These are phyloP conservation scores for Penicillium sp. DNA, from an alignment of 2,329 filamentous ascomycete species.

Conservation along the genomic window DNA sequence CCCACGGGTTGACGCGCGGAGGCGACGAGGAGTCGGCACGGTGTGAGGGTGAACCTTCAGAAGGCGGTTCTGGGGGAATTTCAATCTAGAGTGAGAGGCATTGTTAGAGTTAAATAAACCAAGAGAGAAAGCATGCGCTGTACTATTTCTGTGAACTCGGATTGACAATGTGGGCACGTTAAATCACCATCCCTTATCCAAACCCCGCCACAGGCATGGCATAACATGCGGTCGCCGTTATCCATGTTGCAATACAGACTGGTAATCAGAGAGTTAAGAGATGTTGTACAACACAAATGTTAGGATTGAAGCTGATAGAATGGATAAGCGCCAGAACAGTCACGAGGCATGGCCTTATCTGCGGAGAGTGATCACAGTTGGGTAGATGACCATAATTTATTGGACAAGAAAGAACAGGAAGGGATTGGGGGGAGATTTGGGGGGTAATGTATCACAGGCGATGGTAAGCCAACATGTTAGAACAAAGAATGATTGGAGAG, in stretches of 20 bases:
- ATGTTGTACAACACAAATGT: conserved; percentile 4
- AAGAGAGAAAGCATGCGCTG: conserved; percentile 32
- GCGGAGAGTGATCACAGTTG: conserved; percentile 12
- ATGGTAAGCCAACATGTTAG: background rate
- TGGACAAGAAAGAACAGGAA: background rate
- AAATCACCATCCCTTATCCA: conserved; percentile 73
- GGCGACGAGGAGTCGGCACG: conserved; percentile 17
- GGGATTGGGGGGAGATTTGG: background rate
- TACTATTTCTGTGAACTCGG: conserved; percentile 85
- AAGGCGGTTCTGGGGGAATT: conserved; percentile 21
- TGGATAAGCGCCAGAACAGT: conserved; percentile 11
- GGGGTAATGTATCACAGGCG: background rate
- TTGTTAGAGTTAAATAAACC: conserved; percentile 4
- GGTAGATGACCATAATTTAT: background rate
- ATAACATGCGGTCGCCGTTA: conserved; percentile 69
- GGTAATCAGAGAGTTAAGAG: background rate
- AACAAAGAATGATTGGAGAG: background rate
- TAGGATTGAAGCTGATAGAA: conserved; percentile 6
- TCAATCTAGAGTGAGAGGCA: conserved; percentile 26
- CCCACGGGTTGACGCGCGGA: conserved; percentile 30
- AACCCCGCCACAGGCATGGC: conserved; percentile 75
- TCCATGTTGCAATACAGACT: conserved; percentile 24
- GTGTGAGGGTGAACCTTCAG: conserved; percentile 26
- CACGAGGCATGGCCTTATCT: conserved; percentile 25
- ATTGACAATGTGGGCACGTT: conserved; percentile 71